Evolutionary conservation across 176 grass and related monocot species (phyloP).

Genomic region (Zoysia pacifica): DNA sequence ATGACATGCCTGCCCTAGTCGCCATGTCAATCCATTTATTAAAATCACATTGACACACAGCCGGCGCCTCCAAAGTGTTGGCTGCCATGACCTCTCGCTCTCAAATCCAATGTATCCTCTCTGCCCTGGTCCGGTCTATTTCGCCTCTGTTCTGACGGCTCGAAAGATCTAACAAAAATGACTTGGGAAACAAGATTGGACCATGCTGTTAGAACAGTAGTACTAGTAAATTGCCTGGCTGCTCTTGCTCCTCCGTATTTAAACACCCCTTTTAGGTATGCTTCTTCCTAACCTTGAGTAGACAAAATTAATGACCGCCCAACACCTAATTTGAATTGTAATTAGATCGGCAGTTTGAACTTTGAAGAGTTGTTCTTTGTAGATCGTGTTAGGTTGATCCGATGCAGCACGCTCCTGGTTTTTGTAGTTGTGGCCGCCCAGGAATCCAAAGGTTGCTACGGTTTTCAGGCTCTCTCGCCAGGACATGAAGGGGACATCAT

Average conservation of each 20-base stretch:
- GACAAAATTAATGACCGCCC: slow-evolving; percentile 40
- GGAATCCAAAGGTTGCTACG: slow-evolving; percentile 34
- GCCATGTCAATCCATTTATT: slow-evolving; percentile 45
- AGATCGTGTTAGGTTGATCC: slow-evolving; percentile 55
- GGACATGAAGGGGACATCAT: slow-evolving; percentile 41
- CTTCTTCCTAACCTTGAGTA: slow-evolving; percentile 37
- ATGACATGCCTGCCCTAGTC: slow-evolving; percentile 36
- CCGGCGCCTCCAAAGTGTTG: slow-evolving; percentile 53
- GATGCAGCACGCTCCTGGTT: slow-evolving; percentile 28
- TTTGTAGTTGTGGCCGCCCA: slow-evolving; percentile 4
- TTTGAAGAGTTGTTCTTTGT: slow-evolving; percentile 47
- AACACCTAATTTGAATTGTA: slow-evolving; percentile 48
- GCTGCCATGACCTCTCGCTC: slow-evolving; percentile 43
- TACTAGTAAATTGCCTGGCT: slow-evolving; percentile 1
- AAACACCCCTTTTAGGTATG: slow-evolving; percentile 44
- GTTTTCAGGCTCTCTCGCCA: slow-evolving; percentile 45
- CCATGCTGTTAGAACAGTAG: neutral
- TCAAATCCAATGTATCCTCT: slow-evolving; percentile 37
- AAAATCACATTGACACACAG: slow-evolving; percentile 52
- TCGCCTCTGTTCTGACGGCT: neutral
- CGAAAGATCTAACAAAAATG: slow-evolving; percentile 24
- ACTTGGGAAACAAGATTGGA: slow-evolving; percentile 24
- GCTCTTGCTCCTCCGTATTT: too few species aligned
- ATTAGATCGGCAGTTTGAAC: slow-evolving; percentile 39
- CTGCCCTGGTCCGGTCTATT: neutral